These are phyloP conservation scores for Staphylotrichum tortipilum DNA, from an alignment of 495 filamentous ascomycete species.

Conservation along the genomic window DNA sequence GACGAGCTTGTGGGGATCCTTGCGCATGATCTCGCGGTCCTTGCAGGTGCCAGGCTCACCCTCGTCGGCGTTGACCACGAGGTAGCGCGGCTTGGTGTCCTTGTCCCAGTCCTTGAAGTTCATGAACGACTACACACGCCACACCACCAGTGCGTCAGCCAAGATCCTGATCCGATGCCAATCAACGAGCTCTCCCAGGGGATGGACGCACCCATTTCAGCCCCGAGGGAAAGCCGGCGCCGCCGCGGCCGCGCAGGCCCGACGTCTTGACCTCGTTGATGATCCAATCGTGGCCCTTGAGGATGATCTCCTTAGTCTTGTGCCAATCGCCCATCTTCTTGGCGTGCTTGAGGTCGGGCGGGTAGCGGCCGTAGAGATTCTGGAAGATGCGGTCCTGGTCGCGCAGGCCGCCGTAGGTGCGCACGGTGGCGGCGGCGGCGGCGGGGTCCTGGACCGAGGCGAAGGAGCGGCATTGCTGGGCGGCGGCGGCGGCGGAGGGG, in stretches of 20 bases:
- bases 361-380: constrained; percentile 91
- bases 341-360: constrained; percentile 81
- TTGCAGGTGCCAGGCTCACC: constrained; percentile 99
- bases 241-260: constrained; percentile 88
- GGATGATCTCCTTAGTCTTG: constrained; percentile 95
- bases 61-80: constrained; percentile 97
- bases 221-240: constrained; percentile 94
- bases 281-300: constrained; percentile 98
- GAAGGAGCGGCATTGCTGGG: constrained; percentile 37
- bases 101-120: constrained; percentile 99
- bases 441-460: constrained; percentile 86
- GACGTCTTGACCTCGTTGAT: constrained; percentile 95
- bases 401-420: constrained; percentile 72
- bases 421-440: constrained; percentile 59
- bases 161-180: not conserved
- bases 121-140: constrained; percentile 77
- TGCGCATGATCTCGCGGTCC: constrained; percentile 99
- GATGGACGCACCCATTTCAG: constrained; percentile 88
- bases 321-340: constrained; percentile 99
- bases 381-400: constrained; percentile 99
- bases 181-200: no score
- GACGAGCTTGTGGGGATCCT: constrained; percentile 96
- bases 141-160: constrained; percentile 21
- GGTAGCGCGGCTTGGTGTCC: constrained; percentile 88
- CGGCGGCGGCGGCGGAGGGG: not conserved